Evolutionary conservation across 495 filamentous ascomycete species (phyloP).

Genomic region (Lichina pygmaea): DNA sequence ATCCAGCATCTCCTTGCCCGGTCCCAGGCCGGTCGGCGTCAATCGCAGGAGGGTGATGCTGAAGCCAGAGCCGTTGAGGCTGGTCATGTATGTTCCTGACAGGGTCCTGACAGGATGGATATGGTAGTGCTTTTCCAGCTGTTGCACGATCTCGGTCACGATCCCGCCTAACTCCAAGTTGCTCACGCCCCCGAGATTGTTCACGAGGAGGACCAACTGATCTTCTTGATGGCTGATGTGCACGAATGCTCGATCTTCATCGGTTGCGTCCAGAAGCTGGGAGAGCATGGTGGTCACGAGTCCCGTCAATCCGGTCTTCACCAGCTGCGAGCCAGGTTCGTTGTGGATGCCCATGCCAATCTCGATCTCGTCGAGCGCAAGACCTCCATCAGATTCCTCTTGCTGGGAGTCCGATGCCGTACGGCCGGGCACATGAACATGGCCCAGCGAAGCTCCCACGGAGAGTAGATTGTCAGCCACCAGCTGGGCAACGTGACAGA

Average conservation of each 20-base stretch:
- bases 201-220: slow-evolving; percentile 54
- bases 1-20: slow-evolving; percentile 55
- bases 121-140: slow-evolving; percentile 38
- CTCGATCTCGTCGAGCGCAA: slow-evolving; percentile 69
- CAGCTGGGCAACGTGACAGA: slow-evolving; percentile 40
- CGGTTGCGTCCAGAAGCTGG: slow-evolving; percentile 52
- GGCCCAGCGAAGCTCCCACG: slow-evolving; percentile 62
- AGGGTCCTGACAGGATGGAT: slow-evolving; percentile 46
- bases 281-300: slow-evolving; percentile 55
- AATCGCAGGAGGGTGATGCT: slow-evolving; percentile 65
- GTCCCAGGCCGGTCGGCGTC: slow-evolving; percentile 50
- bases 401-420: slow-evolving; percentile 6
- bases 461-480: slow-evolving; percentile 55
- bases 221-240: slow-evolving; percentile 30
- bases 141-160: slow-evolving; percentile 58
- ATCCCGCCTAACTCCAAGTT: slow-evolving; percentile 74
- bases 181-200: slow-evolving; percentile 86
- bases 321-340: slow-evolving; percentile 57
- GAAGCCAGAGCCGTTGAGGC: slow-evolving; percentile 80
- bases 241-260: slow-evolving; percentile 61
- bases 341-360: slow-evolving; percentile 98
- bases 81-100: slow-evolving; percentile 53
- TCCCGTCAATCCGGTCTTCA: slow-evolving; percentile 33
- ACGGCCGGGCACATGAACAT: slow-evolving; percentile 82
- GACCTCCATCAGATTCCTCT: slow-evolving; percentile 7